Conservation (phyloP, 108 stramenopile genomes). For the Pseudonitzschia delicatissima region DNA sequence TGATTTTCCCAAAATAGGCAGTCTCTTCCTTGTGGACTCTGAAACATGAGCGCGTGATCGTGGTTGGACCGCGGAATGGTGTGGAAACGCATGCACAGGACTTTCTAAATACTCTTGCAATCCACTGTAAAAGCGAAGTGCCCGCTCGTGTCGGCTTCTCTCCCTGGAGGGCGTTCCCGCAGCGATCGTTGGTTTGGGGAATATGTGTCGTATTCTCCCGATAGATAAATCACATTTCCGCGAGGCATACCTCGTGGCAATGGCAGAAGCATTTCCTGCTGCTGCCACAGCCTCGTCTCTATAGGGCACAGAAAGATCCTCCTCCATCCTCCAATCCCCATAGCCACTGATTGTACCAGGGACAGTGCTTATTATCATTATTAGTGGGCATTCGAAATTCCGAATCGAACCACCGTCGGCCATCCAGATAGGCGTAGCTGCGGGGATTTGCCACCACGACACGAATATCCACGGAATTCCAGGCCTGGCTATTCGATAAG, state of each 20-base stretch:
- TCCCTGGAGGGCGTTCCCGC: slow-evolving; percentile 65
- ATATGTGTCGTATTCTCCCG: slow-evolving; percentile 64
- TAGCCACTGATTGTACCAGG: slow-evolving; percentile 65
- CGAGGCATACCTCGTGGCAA: slow-evolving; percentile 47
- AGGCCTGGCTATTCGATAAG: slow-evolving; percentile 47
- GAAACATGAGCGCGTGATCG: slow-evolving; percentile 75
- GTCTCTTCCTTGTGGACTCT: slow-evolving; percentile 49
- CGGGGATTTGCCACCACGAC: slow-evolving; percentile 81
- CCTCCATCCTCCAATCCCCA: slow-evolving; percentile 71
- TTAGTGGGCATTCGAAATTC: too few species aligned
- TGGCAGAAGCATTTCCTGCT: slow-evolving; percentile 17
- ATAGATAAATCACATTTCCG: slow-evolving; percentile 65
- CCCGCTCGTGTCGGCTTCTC: slow-evolving; percentile 52
- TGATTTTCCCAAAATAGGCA: slow-evolving; percentile 57
- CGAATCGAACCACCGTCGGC: slow-evolving; percentile 42
- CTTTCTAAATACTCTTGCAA: slow-evolving; percentile 7
- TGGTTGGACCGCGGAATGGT: slow-evolving; percentile 62
- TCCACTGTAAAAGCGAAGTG: slow-evolving; percentile 44
- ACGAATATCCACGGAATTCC: slow-evolving; percentile 31
- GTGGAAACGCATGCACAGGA: slow-evolving; percentile 47
- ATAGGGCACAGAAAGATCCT: slow-evolving; percentile 52
- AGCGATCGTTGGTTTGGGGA: slow-evolving; percentile 41
- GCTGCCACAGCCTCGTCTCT: slow-evolving; percentile 32
- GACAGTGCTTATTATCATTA: slow-evolving; percentile 29
- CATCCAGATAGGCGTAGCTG: slow-evolving; percentile 70